Percentiles rank a stretch among this genome's conserved stretches.
phyloP scores from a whole-genome alignment of 805 yeast genomes.

The Candida gorgasii region DNA sequence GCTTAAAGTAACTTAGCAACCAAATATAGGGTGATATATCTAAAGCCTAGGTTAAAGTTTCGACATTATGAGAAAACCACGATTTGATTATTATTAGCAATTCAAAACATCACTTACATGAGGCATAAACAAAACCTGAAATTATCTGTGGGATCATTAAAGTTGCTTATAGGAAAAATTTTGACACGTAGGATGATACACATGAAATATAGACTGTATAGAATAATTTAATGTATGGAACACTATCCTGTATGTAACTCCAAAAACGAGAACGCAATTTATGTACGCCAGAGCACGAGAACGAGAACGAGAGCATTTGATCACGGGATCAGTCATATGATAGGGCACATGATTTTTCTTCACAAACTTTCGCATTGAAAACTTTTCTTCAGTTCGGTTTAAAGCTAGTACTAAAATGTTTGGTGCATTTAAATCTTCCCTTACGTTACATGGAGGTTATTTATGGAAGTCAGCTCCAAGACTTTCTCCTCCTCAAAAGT shows the following conservation, averaged over 20 bases:
- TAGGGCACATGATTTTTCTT: neutral
- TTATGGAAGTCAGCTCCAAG: conserved; percentile 60
- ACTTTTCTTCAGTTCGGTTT: conserved; percentile 10
- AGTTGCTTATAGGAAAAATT: neutral
- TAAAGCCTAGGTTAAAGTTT: too few relatives aligned
- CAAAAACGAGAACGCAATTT: too few relatives aligned
- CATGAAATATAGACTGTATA: neutral
- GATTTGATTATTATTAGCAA: too few relatives aligned
- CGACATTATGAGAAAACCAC: too few relatives aligned
- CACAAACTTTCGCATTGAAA: conserved; percentile 6
- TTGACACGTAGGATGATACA: neutral
- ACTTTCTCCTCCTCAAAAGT: conserved; percentile 76
- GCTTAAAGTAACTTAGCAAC: neutral
- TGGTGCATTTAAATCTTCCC: conserved; percentile 70
- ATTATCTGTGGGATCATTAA: neutral
- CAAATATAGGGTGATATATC: too few relatives aligned
- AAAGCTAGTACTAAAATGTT: conserved; percentile 44
- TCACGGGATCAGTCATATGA: neutral
- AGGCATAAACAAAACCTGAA: neutral
- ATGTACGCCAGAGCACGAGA: neutral
- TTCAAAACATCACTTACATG: neutral
- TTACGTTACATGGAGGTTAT: conserved; percentile 65
- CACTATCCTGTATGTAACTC: neutral
- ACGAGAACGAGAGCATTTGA: too few relatives aligned
- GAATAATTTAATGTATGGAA: too few relatives aligned